A percentile compares a stretch with the other conserved stretches of the same genome.
Evolutionary conservation across 228 moss, liverwort and hornwort species (phyloP).

Genomic region (Sphagnum magellanicum): DNA sequence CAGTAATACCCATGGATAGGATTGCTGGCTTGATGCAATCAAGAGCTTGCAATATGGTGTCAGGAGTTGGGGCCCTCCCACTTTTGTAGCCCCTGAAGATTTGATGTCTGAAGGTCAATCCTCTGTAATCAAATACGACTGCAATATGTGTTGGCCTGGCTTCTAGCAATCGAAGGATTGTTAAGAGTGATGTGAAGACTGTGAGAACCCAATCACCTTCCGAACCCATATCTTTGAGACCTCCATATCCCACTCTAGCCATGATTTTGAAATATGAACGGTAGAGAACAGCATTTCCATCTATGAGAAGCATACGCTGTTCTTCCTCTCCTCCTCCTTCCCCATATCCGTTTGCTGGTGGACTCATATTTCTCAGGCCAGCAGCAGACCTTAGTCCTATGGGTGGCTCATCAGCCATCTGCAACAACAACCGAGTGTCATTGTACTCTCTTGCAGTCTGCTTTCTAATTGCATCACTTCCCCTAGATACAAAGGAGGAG

Average conservation of each 20-base stretch:
- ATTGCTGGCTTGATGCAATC: constrained; percentile 71
- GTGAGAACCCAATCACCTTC: constrained; percentile 58
- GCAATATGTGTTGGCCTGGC: constrained; percentile 64
- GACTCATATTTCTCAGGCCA: too few relatives aligned
- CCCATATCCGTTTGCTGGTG: constrained; percentile 1
- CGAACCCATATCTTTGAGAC: constrained; percentile 47
- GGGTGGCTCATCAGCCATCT: too few relatives aligned
- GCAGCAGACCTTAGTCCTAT: too few relatives aligned
- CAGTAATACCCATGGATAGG: constrained; percentile 63
- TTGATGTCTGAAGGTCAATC: constrained; percentile 73
- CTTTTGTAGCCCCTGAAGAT: constrained; percentile 57
- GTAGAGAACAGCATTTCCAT: constrained; percentile 77
- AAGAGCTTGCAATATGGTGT: constrained; percentile 65
- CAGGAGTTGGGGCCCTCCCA: constrained; percentile 64
- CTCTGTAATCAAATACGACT: constrained; percentile 53
- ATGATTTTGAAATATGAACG: constrained; percentile 85
- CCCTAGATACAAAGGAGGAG: too few relatives aligned
- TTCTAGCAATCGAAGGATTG: constrained; percentile 51
- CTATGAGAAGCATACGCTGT: constrained; percentile 55
- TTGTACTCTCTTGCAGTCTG: too few relatives aligned
- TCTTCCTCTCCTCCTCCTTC: constrained; percentile 30
- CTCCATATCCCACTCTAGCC: constrained; percentile 57
- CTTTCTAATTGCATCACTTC: too few relatives aligned
- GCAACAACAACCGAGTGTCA: too few relatives aligned
- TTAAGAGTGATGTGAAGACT: constrained; percentile 46